Evolutionary conservation across 352 stramenopile species (phyloP).

Genomic region (Phytophthora hibernalis): DNA sequence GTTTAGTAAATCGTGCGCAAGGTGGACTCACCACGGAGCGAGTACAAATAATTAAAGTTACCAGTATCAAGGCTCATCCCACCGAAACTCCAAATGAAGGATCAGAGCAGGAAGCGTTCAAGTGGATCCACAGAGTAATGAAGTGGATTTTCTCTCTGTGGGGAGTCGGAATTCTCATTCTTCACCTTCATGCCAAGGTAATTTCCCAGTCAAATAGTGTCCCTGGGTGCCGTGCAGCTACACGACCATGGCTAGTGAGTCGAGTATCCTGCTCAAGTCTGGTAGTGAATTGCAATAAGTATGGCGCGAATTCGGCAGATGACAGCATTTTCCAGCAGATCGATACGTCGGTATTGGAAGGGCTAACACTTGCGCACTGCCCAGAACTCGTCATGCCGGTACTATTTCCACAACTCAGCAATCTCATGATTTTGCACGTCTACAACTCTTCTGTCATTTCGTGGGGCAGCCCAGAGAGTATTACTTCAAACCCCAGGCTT

Average conservation of each 20-base stretch:
- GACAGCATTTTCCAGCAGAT: conserved; percentile 1
- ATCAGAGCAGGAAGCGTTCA: not conserved
- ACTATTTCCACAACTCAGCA: not conserved
- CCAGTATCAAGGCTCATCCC: not conserved
- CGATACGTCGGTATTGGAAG: not conserved
- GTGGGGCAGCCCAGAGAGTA: not conserved
- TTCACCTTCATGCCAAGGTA: not conserved
- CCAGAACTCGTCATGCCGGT: not conserved
- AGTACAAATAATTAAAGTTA: not conserved
- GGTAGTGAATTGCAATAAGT: conserved; percentile 7
- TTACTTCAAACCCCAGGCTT: not conserved
- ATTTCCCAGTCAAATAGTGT: not conserved
- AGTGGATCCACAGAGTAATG: not conserved
- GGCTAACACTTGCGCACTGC: conserved; percentile 6
- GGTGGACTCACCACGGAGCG: too few species aligned
- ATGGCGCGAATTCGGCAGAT: not conserved
- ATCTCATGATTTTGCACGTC: conserved; percentile 4
- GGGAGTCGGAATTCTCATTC: not conserved
- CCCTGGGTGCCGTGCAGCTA: not conserved
- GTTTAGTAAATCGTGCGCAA: not conserved
- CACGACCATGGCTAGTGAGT: conserved; percentile 2
- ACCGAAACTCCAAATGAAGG: not conserved
- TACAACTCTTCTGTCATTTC: conserved; percentile 10
- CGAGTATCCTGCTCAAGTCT: conserved; percentile 3
- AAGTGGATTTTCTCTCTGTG: conserved; percentile 1